Percentiles rank a stretch among this genome's conserved stretches.
Conservation (phyloP, 1,284 basidiomycete genomes). For the Ustilago sp. region DNA sequence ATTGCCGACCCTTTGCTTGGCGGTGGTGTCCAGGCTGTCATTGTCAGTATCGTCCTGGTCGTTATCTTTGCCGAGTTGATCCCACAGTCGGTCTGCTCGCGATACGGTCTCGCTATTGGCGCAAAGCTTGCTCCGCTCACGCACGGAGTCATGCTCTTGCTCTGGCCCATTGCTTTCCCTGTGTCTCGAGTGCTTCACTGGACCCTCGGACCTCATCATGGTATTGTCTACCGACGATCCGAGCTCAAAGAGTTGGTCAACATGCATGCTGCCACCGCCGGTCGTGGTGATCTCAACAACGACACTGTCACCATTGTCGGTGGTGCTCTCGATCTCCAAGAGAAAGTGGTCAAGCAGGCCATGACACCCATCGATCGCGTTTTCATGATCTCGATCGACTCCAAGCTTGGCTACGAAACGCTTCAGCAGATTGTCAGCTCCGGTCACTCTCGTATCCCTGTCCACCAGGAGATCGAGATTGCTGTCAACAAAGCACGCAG, state of each 20-base stretch:
- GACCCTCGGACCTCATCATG: slow-evolving; percentile 68
- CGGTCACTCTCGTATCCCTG: slow-evolving; percentile 77
- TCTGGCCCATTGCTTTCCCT: slow-evolving; percentile 69
- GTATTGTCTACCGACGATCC: slow-evolving; percentile 67
- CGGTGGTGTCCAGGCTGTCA: slow-evolving; percentile 78
- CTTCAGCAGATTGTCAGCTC: slow-evolving; percentile 80
- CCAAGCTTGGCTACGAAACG: slow-evolving; percentile 81
- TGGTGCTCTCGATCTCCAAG: slow-evolving; percentile 79
- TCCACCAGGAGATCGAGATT: slow-evolving; percentile 72
- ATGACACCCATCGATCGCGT: slow-evolving; percentile 80
- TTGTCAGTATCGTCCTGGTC: slow-evolving; percentile 66
- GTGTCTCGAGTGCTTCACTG: slow-evolving; percentile 69
- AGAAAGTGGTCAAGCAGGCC: slow-evolving; percentile 77
- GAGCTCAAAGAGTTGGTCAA: slow-evolving; percentile 81
- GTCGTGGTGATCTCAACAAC: slow-evolving; percentile 76
- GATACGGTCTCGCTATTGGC: slow-evolving; percentile 69
- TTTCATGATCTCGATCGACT: slow-evolving; percentile 84
- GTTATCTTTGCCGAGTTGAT: slow-evolving; percentile 88
- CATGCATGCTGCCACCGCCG: slow-evolving; percentile 76
- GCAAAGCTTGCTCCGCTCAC: slow-evolving; percentile 68
- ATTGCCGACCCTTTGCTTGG: slow-evolving; percentile 89
- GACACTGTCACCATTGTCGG: slow-evolving; percentile 83
- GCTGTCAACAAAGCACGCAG: slow-evolving; percentile 39
- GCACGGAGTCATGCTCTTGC: slow-evolving; percentile 64
- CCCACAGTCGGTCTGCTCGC: slow-evolving; percentile 74